These are phyloP conservation scores for Sequoiadendron giganteum DNA, from an alignment of 75 land plant genomes.

Conservation along the genomic window DNA sequence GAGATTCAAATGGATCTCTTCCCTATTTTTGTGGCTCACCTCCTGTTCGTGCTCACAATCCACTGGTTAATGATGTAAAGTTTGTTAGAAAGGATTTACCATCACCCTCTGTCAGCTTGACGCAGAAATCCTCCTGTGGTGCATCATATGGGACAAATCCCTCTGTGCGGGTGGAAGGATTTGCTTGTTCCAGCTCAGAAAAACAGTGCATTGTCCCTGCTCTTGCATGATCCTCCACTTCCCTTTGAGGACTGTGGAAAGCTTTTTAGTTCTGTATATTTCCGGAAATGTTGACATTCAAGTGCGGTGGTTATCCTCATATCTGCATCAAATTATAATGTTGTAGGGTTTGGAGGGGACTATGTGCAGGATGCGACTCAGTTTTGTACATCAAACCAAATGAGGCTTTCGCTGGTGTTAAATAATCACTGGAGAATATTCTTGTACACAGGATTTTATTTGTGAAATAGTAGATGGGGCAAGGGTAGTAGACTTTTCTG, in stretches of 20 bases:
- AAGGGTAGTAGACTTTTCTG: background rate
- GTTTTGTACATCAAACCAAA: background rate
- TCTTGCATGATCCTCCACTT: constrained; percentile 5
- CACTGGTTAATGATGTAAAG: constrained; percentile 19
- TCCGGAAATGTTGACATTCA: background rate
- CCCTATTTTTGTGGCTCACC: constrained; percentile 15
- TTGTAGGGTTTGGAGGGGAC: background rate
- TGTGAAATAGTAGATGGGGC: background rate
- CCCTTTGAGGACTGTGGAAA: background rate
- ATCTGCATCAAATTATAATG: background rate
- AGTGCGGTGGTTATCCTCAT: background rate
- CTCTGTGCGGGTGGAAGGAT: constrained; percentile 17
- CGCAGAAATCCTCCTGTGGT: constrained; percentile 11
- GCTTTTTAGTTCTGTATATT: constrained; percentile 10
- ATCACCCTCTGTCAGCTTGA: background rate
- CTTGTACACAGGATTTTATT: constrained; percentile 9
- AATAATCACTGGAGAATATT: constrained; percentile 3
- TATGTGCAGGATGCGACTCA: background rate
- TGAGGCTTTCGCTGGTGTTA: background rate
- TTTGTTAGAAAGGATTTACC: background rate
- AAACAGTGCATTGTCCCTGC: constrained; percentile 13
- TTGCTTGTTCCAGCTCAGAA: background rate
- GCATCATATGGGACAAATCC: constrained; percentile 17
- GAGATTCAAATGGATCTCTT: background rate
- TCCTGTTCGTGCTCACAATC: constrained; percentile 15